Percentiles rank a stretch among this genome's conserved stretches.
Conservation (phyloP, 768 basidiomycete species). For the Boletus tomentosulus region DNA sequence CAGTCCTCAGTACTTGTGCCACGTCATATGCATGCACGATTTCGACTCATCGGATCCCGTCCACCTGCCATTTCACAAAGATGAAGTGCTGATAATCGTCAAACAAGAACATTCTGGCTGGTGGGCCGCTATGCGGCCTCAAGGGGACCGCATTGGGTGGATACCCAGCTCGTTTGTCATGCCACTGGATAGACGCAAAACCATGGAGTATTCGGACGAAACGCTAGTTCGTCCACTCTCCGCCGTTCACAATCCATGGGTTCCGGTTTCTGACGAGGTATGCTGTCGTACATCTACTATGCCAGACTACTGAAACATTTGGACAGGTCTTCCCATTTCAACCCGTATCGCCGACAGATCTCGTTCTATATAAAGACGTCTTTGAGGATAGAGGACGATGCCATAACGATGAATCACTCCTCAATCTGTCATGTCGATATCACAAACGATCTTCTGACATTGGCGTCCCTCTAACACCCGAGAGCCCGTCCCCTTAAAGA, state of each 20-base stretch:
- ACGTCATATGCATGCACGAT: constrained; percentile 62
- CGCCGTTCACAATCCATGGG: constrained; percentile 16
- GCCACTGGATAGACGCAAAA: constrained; percentile 32
- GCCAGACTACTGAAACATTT: constrained; percentile 7
- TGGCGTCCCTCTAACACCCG: constrained; percentile 30
- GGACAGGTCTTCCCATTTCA: constrained; percentile 15
- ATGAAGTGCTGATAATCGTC: constrained; percentile 65
- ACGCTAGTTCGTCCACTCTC: constrained; percentile 29
- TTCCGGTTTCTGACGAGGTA: constrained; percentile 21
- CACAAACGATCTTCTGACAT: constrained; percentile 3
- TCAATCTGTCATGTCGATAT: constrained; percentile 3
- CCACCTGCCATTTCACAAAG: constrained; percentile 58
- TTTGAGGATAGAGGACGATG: not conserved
- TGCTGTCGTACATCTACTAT: not conserved
- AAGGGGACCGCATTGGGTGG: constrained; percentile 61
- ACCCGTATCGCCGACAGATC: constrained; percentile 17
- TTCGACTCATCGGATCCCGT: constrained; percentile 58
- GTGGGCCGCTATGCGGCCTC: constrained; percentile 71
- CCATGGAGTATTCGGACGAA: constrained; percentile 47
- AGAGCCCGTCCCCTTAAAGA: constrained; percentile 20
- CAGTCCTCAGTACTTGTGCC: constrained; percentile 31
- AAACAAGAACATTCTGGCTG: constrained; percentile 70
- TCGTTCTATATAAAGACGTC: constrained; percentile 7
- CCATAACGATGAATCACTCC: constrained; percentile 5
- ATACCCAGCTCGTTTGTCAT: constrained; percentile 70